Percentiles rank a stretch among this genome's conserved stretches.
phyloP scores from a whole-genome alignment of 768 basidiomycete genomes.

The Daedaleopsis sinensis region DNA sequence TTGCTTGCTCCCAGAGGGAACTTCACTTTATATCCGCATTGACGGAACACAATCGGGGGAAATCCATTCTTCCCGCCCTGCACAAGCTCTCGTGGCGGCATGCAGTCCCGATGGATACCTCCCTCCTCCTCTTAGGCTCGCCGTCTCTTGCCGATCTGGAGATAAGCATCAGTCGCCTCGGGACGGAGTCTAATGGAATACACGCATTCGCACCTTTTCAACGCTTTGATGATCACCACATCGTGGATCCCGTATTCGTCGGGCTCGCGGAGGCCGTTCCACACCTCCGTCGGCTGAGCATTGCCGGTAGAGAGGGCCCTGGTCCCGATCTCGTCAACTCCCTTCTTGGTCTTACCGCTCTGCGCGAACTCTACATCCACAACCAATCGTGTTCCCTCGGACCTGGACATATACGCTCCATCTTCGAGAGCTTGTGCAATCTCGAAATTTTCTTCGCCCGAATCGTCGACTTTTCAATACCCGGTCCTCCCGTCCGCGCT shows the following conservation, averaged over 20 bases:
- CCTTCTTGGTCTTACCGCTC: not conserved
- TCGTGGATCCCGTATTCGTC: not conserved
- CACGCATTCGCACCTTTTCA: not conserved
- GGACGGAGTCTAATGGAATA: not conserved
- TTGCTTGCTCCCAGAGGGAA: slow-evolving; percentile 1
- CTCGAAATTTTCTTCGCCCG: slow-evolving; percentile 1
- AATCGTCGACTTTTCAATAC: not conserved
- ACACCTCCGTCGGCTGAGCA: not conserved
- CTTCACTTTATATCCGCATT: slow-evolving; percentile 10
- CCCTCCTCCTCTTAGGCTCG: slow-evolving; percentile 2
- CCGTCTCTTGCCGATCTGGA: slow-evolving; percentile 2
- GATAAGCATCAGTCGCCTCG: not conserved
- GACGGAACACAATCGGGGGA: slow-evolving; percentile 1
- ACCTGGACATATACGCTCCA: not conserved
- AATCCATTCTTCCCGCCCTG: slow-evolving; percentile 7
- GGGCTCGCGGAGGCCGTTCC: slow-evolving; percentile 4
- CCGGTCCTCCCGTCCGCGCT: not conserved
- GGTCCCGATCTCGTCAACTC: not conserved
- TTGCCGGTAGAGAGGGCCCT: slow-evolving; percentile 1
- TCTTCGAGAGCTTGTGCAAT: not conserved
- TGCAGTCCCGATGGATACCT: slow-evolving; percentile 1
- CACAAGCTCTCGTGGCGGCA: slow-evolving; percentile 11
- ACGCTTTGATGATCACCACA: not conserved
- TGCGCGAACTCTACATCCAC: slow-evolving; percentile 8
- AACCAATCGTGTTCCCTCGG: not conserved